Percentiles rank a stretch among this genome's conserved stretches.
Conservation (phyloP, 2,329 filamentous ascomycete species). For the Plenodomus tracheiphilus region DNA sequence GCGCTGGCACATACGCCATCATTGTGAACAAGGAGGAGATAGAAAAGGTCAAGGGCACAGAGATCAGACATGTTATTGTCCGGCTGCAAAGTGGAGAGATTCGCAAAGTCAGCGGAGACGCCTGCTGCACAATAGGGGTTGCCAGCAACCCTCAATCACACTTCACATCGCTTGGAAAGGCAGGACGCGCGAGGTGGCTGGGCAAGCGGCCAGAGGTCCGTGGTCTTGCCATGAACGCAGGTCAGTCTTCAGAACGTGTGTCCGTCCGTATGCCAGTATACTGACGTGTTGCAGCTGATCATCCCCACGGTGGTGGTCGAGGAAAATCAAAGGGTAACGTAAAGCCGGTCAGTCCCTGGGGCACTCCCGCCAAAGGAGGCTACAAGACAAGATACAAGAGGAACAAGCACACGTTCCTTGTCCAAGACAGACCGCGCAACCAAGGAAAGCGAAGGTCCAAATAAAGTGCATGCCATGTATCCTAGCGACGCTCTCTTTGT, state of each 20-base stretch:
- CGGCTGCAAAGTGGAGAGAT: conserved; percentile 91
- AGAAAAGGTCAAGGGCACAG: conserved; percentile 62
- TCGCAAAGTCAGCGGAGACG: conserved; percentile 84
- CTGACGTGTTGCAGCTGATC: conserved; percentile 65
- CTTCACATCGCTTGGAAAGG: conserved; percentile 90
- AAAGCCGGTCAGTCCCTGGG: conserved; percentile 94
- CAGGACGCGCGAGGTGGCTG: conserved; percentile 88
- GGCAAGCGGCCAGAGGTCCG: conserved; percentile 94
- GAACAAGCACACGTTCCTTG: conserved; percentile 91
- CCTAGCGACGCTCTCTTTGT: conserved; percentile 22
- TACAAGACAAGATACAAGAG: conserved; percentile 90
- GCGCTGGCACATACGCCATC: conserved; percentile 88
- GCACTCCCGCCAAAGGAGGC: conserved; percentile 82
- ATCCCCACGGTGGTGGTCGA: conserved; percentile 98
- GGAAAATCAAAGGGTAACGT: conserved; percentile 99
- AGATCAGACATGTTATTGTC: conserved; percentile 78
- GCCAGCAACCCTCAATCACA: conserved; percentile 93
- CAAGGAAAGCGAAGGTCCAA: conserved; percentile 75
- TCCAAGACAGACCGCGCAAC: conserved; percentile 81
- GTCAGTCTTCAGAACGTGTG: conserved; percentile 47
- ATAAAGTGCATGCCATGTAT: conserved; percentile 25
- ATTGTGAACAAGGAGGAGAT: conserved; percentile 84
- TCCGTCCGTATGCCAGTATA: neutral
- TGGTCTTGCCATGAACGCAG: conserved; percentile 98
- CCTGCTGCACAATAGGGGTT: conserved; percentile 91